Conservation (phyloP, 2,329 filamentous ascomycete genomes). For the Botryotinia narcissicola region DNA sequence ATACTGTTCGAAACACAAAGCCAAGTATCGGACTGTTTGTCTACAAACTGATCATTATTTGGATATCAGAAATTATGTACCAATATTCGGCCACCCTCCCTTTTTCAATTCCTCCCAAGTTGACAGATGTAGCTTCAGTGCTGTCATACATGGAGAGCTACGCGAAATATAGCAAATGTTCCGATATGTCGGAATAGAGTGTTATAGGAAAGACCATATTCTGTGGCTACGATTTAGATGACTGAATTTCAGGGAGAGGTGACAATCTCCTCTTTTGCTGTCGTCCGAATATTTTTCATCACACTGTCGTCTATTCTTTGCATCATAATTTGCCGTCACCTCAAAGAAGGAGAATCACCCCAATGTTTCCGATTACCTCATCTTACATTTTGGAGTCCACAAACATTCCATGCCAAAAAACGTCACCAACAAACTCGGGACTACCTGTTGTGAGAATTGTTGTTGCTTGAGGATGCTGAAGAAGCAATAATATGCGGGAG, state of each 20-base stretch:
- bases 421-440: too few relatives aligned
- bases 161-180: not conserved
- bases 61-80: not conserved
- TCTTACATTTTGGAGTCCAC: rapidly evolving
- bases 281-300: not conserved
- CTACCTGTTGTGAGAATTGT: not conserved
- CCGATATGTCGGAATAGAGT: rapidly evolving
- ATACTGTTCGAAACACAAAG: not conserved
- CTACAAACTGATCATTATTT: not conserved
- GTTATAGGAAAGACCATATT: rapidly evolving
- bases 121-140: not conserved
- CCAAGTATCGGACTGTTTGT: not conserved
- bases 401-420: not conserved
- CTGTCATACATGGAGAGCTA: not conserved
- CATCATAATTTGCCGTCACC: not conserved
- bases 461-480: not conserved
- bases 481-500: not conserved
- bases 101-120: too few relatives aligned
- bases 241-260: not conserved
- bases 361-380: not conserved
- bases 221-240: rapidly evolving
- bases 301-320: not conserved
- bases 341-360: not conserved
- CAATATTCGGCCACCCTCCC: not conserved
- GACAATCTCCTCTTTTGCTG: too few relatives aligned